Conservation (phyloP, 2,329 filamentous ascomycete genomes). For the Cyphellophora europaea region DNA sequence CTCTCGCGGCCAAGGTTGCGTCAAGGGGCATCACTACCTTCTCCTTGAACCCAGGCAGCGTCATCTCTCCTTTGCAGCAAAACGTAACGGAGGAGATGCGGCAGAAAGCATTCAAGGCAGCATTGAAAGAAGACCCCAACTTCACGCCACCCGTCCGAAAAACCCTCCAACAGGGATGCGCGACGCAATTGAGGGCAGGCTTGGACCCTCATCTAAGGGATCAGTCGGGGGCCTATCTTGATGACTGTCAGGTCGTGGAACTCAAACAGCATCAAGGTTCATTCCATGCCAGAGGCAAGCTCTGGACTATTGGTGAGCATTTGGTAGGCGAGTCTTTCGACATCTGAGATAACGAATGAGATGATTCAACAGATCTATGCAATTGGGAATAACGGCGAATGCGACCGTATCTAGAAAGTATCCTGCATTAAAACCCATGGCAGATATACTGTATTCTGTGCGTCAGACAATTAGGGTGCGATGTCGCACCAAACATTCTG, state of each 20-base stretch:
- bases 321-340: no score
- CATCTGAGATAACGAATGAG: no score
- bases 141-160: conserved; percentile 13
- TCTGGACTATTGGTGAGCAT: no score
- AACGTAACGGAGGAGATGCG: conserved; percentile 9
- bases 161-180: conserved; percentile 21
- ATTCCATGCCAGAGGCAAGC: no score
- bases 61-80: conserved; percentile 10
- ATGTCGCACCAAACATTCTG: no score
- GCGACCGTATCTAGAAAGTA: no score
- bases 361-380: no score
- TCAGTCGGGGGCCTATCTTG: conserved; percentile 25
- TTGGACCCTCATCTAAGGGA: conserved; percentile 20
- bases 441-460: no score
- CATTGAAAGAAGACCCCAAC: conserved; percentile 6
- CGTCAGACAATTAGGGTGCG: no score
- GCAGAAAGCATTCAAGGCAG: conserved; percentile 3
- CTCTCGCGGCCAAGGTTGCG: conserved; percentile 6
- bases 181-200: conserved; percentile 25
- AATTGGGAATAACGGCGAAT: no score
- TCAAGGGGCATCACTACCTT: conserved; percentile 5
- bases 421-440: no score
- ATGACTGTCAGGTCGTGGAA: conserved; percentile 33
- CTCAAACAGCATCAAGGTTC: no score
- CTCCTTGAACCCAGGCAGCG: conserved; percentile 12